Percentiles rank a stretch among this genome's conserved stretches.
These are phyloP conservation scores for Aquilaria yunnanensis DNA, from an alignment of 345 rosid genomes.

Conservation along the genomic window DNA sequence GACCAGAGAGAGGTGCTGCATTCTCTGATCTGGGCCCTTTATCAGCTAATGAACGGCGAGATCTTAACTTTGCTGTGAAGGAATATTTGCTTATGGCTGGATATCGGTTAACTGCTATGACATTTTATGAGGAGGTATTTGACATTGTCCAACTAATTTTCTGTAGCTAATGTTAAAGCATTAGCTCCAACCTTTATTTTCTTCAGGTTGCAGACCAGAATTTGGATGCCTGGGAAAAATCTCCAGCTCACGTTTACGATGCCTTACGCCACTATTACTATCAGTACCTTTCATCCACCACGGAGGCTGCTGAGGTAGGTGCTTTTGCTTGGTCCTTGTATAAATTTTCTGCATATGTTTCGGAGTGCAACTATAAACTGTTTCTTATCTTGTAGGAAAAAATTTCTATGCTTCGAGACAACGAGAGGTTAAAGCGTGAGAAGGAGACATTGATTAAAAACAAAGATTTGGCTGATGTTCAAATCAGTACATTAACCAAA, in stretches of 20 bases:
- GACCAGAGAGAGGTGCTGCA: conserved; percentile 48
- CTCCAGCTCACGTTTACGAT: conserved; percentile 85
- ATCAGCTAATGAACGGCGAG: conserved; percentile 76
- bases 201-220: conserved; percentile 91
- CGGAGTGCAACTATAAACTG: background rate
- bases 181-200: conserved; percentile 14
- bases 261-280: conserved; percentile 93
- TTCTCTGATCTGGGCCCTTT: conserved; percentile 75
- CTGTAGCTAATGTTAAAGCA: conserved; percentile 1
- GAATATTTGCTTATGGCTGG: conserved; percentile 95
- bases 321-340: conserved; percentile 4
- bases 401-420: conserved; percentile 81
- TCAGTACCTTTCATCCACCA: conserved; percentile 92
- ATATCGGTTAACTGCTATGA: conserved; percentile 93
- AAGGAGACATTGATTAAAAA: conserved; percentile 49
- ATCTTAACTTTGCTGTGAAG: conserved; percentile 92
- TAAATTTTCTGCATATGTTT: conserved; percentile 3
- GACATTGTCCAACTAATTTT: background rate
- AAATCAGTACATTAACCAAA: conserved; percentile 62
- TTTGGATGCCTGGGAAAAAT: conserved; percentile 79
- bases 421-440: conserved; percentile 52
- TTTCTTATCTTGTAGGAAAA: conserved; percentile 62
- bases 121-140: conserved; percentile 89
- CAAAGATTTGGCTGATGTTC: conserved; percentile 60
- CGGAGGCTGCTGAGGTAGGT: conserved; percentile 91